These are phyloP conservation scores for Parietaria judaica DNA, from an alignment of 306 rosid genomes.

Conservation along the genomic window DNA sequence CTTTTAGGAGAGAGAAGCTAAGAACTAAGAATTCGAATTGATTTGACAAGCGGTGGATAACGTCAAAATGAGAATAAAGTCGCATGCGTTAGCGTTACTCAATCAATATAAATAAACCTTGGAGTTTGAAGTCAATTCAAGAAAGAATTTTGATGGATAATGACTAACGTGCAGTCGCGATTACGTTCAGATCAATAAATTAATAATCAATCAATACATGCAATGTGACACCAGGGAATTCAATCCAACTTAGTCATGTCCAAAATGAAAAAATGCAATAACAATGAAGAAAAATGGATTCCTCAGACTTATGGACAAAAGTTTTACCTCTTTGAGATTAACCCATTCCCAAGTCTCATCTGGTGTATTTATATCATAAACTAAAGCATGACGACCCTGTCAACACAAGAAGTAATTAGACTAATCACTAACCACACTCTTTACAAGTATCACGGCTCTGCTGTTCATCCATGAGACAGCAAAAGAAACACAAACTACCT, in stretches of 20 bases:
- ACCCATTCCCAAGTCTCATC: conserved; percentile 63
- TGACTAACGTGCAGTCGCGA: not conserved
- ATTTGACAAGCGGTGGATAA: not conserved
- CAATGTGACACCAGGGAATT: not conserved
- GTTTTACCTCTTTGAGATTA: conserved; percentile 44
- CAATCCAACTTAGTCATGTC: not conserved
- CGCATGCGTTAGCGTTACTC: too few species aligned
- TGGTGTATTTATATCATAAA: conserved; percentile 42
- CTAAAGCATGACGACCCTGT: conserved; percentile 50
- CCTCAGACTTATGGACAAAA: not conserved
- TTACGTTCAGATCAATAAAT: not conserved
- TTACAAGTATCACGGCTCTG: not conserved
- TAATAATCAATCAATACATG: not conserved
- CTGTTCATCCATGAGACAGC: not conserved
- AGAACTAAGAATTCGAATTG: not conserved
- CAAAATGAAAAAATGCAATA: not conserved
- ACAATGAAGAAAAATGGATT: not conserved
- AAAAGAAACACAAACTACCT: conserved; percentile 14
- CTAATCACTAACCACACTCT: not conserved
- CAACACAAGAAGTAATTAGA: conserved; percentile 3
- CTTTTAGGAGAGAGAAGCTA: not conserved
- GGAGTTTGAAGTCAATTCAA: too few species aligned
- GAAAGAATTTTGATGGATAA: not conserved
- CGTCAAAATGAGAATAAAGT: too few species aligned
- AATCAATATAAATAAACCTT: too few species aligned